Percentiles rank a stretch among this genome's conserved stretches.
These are phyloP conservation scores for Fusarium sororula DNA, from an alignment of 2,329 filamentous ascomycete genomes.

Conservation along the genomic window DNA sequence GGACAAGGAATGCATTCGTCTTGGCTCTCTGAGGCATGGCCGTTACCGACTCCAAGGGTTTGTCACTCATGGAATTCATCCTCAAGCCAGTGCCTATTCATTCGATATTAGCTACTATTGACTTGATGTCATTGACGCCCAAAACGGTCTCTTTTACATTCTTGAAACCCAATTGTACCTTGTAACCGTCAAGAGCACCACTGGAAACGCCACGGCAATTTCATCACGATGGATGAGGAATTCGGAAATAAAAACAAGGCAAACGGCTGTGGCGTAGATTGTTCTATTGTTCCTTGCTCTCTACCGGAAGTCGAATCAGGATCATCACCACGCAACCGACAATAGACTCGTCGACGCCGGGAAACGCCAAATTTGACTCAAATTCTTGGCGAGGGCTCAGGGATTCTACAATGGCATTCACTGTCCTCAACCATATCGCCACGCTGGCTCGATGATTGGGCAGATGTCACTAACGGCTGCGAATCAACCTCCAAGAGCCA, in stretches of 20 bases:
- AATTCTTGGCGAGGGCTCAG: background rate
- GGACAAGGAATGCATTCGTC: conserved; percentile 7
- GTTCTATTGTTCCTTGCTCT: conserved; percentile 10
- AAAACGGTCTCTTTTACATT: background rate
- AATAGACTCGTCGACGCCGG: background rate
- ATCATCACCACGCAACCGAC: background rate
- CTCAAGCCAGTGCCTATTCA: background rate
- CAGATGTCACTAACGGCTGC: background rate
- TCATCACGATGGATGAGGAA: background rate
- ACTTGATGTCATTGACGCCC: background rate
- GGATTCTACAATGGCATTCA: conserved; percentile 3
- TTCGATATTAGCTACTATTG: background rate
- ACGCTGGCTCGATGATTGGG: conserved; percentile 2
- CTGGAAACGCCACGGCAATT: background rate
- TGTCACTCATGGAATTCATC: background rate
- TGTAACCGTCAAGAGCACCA: background rate
- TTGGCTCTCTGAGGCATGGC: background rate
- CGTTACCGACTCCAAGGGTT: background rate
- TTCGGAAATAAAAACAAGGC: conserved; percentile 13
- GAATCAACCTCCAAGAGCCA: conserved; percentile 1
- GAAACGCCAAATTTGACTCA: background rate
- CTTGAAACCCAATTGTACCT: background rate
- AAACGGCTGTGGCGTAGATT: conserved; percentile 17
- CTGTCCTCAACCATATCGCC: background rate
- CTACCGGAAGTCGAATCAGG: background rate